A percentile compares a stretch with the other conserved stretches of the same genome.
Evolutionary conservation across 2,329 filamentous ascomycete species (phyloP).

Genomic region (Neofusicoccum laricinum): DNA sequence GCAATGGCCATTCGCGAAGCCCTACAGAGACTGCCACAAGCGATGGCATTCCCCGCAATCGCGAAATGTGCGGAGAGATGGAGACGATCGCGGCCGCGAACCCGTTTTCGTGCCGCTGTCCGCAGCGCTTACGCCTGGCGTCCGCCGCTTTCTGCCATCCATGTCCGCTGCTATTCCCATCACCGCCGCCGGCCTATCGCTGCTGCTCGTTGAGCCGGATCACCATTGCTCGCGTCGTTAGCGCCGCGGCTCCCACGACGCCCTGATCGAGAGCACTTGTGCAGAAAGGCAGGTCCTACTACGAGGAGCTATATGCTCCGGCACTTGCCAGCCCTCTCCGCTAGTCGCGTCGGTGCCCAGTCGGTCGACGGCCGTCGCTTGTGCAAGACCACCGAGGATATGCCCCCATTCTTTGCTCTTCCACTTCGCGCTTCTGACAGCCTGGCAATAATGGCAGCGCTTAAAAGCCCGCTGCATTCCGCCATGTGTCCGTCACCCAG

Average conservation of each 20-base stretch:
- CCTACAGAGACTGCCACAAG: neutral
- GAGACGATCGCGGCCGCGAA: neutral
- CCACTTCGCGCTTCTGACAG: neutral
- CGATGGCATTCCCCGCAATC: constrained; percentile 1
- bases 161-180: neutral
- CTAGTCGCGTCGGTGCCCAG: neutral
- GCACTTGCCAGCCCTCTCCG: neutral
- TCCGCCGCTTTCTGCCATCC: neutral
- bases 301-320: neutral
- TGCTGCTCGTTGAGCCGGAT: neutral
- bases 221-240: neutral
- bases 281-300: constrained; percentile 3
- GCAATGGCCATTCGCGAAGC: constrained; percentile 3
- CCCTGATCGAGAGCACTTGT: neutral
- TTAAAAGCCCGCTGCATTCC: neutral
- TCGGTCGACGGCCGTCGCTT: neutral
- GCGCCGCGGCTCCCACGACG: neutral
- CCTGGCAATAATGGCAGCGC: neutral
- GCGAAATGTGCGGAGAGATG: neutral
- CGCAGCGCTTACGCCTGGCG: neutral
- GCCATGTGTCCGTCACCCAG: neutral
- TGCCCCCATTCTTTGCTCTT: neutral
- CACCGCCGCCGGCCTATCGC: neutral
- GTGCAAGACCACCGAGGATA: neutral
- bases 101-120: neutral